A percentile compares a stretch with the other conserved stretches of the same genome.
Conservation (phyloP, 2,329 filamentous ascomycete species). For the Graphiopsis chlorocephala region DNA sequence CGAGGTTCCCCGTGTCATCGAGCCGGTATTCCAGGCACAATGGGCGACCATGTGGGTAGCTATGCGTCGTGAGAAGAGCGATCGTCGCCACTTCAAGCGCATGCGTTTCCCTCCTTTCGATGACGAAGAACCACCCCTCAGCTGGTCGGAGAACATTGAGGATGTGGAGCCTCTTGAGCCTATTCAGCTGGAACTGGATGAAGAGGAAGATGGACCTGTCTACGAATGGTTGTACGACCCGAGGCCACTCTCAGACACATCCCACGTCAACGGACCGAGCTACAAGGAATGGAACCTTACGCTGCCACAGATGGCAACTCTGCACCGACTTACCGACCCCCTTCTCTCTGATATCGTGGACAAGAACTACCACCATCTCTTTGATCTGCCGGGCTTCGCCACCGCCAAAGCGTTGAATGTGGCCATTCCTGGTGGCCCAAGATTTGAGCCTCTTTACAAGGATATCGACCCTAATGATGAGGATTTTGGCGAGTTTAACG, state of each 20-base stretch:
- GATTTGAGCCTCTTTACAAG: constrained; percentile 96
- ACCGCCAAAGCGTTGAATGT: constrained; percentile 97
- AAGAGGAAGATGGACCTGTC: constrained; percentile 85
- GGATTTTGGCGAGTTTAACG: constrained; percentile 99
- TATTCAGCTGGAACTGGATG: constrained; percentile 97
- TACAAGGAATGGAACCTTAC: constrained; percentile 95
- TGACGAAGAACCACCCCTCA: constrained; percentile 94
- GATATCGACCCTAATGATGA: constrained; percentile 98
- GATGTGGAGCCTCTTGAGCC: constrained; percentile 96
- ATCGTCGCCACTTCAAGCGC: constrained; percentile 91
- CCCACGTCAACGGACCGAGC: constrained; percentile 92
- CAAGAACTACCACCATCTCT: constrained; percentile 97
- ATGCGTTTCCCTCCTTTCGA: constrained; percentile 99
- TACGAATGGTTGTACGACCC: constrained; percentile 99
- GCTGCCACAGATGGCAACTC: constrained; percentile 90
- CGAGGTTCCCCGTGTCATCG: constrained; percentile 92
- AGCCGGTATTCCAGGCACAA: constrained; percentile 95
- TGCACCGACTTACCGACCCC: constrained; percentile 88
- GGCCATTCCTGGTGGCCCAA: constrained; percentile 91
- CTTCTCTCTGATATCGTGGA: constrained; percentile 89
- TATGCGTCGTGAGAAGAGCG: constrained; percentile 97
- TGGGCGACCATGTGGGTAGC: constrained; percentile 99
- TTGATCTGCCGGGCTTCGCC: constrained; percentile 90
- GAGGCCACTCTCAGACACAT: constrained; percentile 81
- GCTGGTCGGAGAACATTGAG: constrained; percentile 98